phyloP scores from a whole-genome alignment of 2,329 filamentous ascomycete species.

The Calonectria crousiana region DNA sequence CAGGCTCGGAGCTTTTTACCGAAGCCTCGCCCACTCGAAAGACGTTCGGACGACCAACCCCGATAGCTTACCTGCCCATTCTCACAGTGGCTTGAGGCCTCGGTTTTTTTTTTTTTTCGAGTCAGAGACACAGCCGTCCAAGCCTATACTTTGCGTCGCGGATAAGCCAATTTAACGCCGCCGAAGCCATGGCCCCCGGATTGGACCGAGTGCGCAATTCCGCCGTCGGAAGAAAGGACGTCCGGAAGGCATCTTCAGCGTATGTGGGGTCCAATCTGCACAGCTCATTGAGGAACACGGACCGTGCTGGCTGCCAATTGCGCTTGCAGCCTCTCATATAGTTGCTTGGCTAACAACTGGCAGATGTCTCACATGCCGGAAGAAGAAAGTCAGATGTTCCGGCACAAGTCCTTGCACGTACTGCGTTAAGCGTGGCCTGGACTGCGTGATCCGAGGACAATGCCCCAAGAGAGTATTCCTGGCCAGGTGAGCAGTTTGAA shows the following conservation, averaged over 20 bases:
- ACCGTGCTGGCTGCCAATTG: not conserved
- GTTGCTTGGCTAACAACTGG: not conserved
- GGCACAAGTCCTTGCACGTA: slow-evolving; percentile 44
- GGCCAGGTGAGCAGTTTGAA: slow-evolving; percentile 36
- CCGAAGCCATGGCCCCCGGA: slow-evolving; percentile 31
- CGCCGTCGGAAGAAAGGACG: slow-evolving; percentile 34
- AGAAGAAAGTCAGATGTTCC: slow-evolving; percentile 44
- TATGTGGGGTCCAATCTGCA: slow-evolving; percentile 27
- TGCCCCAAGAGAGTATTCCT: slow-evolving; percentile 44
- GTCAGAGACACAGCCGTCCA: not conserved
- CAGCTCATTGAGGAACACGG: not conserved
- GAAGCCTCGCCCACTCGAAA: slow-evolving; percentile 4
- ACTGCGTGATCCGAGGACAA: slow-evolving; percentile 44
- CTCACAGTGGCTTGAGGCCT: not conserved
- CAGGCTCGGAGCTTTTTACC: slow-evolving; percentile 20
- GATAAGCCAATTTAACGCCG: slow-evolving; percentile 6
- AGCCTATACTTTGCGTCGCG: not conserved
- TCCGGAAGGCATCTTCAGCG: slow-evolving; percentile 42
- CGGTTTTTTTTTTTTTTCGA: not conserved
- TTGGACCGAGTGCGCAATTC: slow-evolving; percentile 41
- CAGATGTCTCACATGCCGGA: slow-evolving; percentile 43
- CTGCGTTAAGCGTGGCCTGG: slow-evolving; percentile 41
- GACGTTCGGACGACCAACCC: slow-evolving; percentile 16
- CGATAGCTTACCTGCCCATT: slow-evolving; percentile 12
- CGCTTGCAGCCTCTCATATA: not conserved